A percentile compares a stretch with the other conserved stretches of the same genome.
These are phyloP conservation scores for Linaria vulgaris DNA, from an alignment of 257 asterid species.

Conservation along the genomic window DNA sequence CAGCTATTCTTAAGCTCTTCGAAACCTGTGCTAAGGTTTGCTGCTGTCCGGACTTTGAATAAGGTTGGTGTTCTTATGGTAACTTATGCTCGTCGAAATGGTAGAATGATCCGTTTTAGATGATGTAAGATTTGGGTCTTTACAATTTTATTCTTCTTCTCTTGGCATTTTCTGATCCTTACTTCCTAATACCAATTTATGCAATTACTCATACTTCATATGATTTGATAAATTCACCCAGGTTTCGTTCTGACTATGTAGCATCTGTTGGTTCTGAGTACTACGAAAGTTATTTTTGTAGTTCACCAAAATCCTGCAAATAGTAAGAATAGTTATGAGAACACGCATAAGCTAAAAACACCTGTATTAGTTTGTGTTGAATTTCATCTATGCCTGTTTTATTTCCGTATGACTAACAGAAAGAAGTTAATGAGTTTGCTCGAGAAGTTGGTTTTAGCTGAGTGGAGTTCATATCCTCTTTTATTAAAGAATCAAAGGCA, in stretches of 20 bases:
- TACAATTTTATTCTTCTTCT: conserved; percentile 6
- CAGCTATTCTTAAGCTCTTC: conserved; percentile 92
- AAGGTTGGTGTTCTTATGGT: conserved; percentile 52
- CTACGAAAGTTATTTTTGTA: not conserved
- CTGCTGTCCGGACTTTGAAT: conserved; percentile 93
- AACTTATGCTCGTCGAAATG: conserved; percentile 1
- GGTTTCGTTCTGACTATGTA: not conserved
- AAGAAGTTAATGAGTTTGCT: not conserved
- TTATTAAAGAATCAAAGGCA: not conserved
- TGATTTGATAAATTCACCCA: too few relatives aligned
- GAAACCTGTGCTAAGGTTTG: conserved; percentile 93
- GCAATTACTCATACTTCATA: not conserved
- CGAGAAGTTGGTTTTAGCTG: not conserved
- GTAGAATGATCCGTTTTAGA: not conserved
- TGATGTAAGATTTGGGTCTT: conserved; percentile 7
- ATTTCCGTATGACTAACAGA: not conserved
- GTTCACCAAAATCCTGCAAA: too few relatives aligned
- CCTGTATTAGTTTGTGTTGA: too few relatives aligned
- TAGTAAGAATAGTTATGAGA: not conserved
- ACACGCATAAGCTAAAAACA: too few relatives aligned
- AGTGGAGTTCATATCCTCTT: not conserved
- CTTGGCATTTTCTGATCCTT: conserved; percentile 11
- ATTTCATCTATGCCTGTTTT: not conserved
- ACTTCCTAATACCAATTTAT: conserved; percentile 12
- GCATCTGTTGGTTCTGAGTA: not conserved